These are phyloP conservation scores for Colletotrichum liaoningense DNA, from an alignment of 2,329 filamentous ascomycete species.

Conservation along the genomic window DNA sequence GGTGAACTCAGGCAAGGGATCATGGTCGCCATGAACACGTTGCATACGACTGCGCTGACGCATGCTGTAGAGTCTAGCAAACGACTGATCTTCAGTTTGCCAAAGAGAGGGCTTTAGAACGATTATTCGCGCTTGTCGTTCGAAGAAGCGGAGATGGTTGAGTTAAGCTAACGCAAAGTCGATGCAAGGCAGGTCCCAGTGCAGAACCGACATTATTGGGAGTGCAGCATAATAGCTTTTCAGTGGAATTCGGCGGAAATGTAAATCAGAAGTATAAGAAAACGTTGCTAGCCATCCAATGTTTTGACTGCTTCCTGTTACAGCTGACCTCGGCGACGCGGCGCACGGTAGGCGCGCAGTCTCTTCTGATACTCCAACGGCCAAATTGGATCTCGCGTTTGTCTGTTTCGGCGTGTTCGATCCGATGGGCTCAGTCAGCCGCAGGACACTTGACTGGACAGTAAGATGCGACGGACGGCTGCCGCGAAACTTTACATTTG, in stretches of 20 bases:
- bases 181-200: no score
- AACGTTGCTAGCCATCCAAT: neutral
- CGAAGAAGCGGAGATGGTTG: neutral
- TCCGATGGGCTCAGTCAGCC: neutral
- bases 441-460: neutral
- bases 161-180: no score
- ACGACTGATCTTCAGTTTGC: neutral
- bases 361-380: neutral
- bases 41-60: neutral
- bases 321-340: neutral
- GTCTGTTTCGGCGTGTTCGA: neutral
- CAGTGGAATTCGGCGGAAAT: neutral
- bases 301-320: neutral
- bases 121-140: neutral
- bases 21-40: neutral
- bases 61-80: neutral
- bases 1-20: conserved; percentile 10
- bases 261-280: neutral
- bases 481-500: neutral
- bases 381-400: neutral
- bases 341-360: neutral
- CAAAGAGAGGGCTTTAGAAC: neutral
- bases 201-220: no score
- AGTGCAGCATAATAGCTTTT: neutral
- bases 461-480: neutral